These are phyloP conservation scores for Citrus mangshanensis DNA, from an alignment of 345 rosid genomes.

Conservation along the genomic window DNA sequence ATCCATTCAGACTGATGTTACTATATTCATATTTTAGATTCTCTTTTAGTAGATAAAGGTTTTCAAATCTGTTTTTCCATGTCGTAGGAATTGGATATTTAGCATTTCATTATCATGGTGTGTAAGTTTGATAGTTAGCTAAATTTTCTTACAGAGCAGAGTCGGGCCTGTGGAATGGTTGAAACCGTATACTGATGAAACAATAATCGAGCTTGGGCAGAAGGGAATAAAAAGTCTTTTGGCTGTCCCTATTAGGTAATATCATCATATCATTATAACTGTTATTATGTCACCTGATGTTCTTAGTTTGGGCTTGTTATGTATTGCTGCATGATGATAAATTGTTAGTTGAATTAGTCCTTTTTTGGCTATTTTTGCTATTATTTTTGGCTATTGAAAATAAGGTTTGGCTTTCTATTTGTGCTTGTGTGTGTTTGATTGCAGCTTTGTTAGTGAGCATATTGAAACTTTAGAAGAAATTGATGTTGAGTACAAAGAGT, in stretches of 20 bases:
- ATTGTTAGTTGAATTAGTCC: neutral
- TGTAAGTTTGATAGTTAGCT: slow-evolving; percentile 16
- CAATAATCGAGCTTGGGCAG: slow-evolving; percentile 80
- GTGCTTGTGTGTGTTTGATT: slow-evolving; percentile 7
- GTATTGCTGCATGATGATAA: slow-evolving; percentile 6
- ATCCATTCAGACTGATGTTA: neutral
- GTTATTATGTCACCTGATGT: neutral
- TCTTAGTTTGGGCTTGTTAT: neutral
- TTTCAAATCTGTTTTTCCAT: neutral
- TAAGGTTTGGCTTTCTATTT: neutral
- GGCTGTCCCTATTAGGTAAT: slow-evolving; percentile 92
- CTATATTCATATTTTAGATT: neutral
- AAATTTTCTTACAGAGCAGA: slow-evolving; percentile 72
- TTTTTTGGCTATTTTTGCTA: neutral
- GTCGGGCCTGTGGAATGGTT: slow-evolving; percentile 99
- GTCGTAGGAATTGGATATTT: neutral
- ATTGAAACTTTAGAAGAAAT: slow-evolving; percentile 98
- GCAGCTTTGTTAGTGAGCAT: slow-evolving; percentile 97
- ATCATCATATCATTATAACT: neutral
- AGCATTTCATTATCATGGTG: neutral
- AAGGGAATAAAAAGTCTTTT: slow-evolving; percentile 83
- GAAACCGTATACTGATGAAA: slow-evolving; percentile 98
- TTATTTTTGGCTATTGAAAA: neutral
- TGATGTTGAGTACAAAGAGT: slow-evolving; percentile 92
- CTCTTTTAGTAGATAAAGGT: neutral